A percentile compares a stretch with the other conserved stretches of the same genome.
phyloP scores from a whole-genome alignment of 306 rosid species.

The Sesbania bispinosa region DNA sequence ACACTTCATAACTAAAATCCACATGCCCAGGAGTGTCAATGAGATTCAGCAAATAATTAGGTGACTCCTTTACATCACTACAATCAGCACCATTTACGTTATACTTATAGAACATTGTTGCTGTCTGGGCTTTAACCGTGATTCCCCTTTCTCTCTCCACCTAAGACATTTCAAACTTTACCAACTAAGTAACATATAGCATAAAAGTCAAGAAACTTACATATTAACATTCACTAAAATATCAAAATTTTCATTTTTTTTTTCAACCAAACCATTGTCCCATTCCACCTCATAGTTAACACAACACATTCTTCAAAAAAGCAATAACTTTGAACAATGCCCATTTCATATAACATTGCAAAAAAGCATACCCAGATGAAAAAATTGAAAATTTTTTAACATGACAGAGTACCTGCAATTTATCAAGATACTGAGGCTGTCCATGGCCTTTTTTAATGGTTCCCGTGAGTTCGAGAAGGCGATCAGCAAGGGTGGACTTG shows the following conservation, averaged over 20 bases:
- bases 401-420: slow-evolving; percentile 58
- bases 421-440: slow-evolving; percentile 89
- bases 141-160: slow-evolving; percentile 96
- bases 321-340: background rate
- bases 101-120: slow-evolving; percentile 82
- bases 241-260: background rate
- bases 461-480: slow-evolving; percentile 89
- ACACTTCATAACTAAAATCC: slow-evolving; percentile 90
- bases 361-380: background rate
- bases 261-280: background rate
- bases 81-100: slow-evolving; percentile 21
- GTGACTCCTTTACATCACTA: slow-evolving; percentile 34
- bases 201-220: slow-evolving; percentile 10
- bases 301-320: background rate
- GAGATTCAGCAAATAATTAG: slow-evolving; percentile 60
- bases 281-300: background rate
- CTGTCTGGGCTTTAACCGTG: slow-evolving; percentile 95
- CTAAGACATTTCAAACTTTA: slow-evolving; percentile 40
- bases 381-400: background rate
- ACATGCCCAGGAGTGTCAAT: slow-evolving; percentile 95
- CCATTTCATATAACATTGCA: background rate
- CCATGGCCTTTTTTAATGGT: slow-evolving; percentile 92
- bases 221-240: background rate
- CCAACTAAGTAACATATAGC: slow-evolving; percentile 1
- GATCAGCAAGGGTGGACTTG: slow-evolving; percentile 80